These are phyloP conservation scores for Saprolegnia parasitica DNA, from an alignment of 352 stramenopile genomes.

Conservation along the genomic window DNA sequence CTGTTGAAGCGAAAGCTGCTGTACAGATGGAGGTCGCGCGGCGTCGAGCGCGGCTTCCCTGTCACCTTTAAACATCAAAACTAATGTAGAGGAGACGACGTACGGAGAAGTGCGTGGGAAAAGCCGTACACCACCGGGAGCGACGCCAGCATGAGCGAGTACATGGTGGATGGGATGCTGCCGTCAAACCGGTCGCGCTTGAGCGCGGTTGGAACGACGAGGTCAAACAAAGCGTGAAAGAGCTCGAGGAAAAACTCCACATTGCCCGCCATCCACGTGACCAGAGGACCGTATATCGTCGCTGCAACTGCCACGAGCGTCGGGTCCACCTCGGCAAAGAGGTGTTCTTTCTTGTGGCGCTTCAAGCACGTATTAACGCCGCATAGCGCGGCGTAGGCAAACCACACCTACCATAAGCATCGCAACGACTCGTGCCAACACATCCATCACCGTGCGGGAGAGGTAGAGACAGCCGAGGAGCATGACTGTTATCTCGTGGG, in stretches of 20 bases:
- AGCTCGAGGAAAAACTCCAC: neutral
- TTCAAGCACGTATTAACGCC: neutral
- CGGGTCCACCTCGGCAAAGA: constrained; percentile 17
- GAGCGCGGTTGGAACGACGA: neutral
- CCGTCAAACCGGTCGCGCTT: neutral
- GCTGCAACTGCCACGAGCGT: neutral
- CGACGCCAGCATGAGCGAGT: neutral
- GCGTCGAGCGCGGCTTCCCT: neutral
- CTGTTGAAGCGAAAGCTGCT: neutral
- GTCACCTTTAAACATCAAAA: neutral
- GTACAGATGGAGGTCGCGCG: neutral
- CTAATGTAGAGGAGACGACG: neutral
- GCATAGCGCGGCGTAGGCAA: constrained; percentile 18
- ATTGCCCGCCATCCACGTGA: constrained; percentile 1
- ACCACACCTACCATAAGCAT: constrained; percentile 12
- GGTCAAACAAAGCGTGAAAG: neutral
- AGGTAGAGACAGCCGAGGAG: neutral
- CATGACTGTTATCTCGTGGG: constrained; percentile 1
- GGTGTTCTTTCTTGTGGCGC: neutral
- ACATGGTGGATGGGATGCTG: neutral
- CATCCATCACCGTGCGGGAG: neutral
- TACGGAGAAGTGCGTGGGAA: no score
- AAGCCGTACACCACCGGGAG: neutral
- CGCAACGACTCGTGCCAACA: neutral
- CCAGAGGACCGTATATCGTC: neutral